Percentiles rank a stretch among this genome's conserved stretches.
Conservation (phyloP, 352 stramenopile genomes). For the Globisporangium solare region DNA sequence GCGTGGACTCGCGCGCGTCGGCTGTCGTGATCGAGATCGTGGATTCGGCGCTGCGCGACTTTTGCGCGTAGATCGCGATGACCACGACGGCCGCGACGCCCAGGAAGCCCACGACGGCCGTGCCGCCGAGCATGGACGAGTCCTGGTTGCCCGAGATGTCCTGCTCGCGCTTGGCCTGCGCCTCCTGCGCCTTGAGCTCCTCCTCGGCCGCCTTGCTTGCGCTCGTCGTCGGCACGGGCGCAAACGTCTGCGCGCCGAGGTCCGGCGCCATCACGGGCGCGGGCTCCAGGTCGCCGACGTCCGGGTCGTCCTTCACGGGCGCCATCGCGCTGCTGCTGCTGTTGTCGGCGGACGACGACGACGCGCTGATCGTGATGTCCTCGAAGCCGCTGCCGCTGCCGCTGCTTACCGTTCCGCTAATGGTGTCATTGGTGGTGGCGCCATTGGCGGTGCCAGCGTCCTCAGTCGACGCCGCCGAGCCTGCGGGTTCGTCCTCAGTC, state of each 20-base stretch:
- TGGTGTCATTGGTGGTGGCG: too few relatives aligned
- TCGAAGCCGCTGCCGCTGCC: conserved; percentile 5
- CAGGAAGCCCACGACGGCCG: conserved; percentile 13
- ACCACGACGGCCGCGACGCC: conserved; percentile 44
- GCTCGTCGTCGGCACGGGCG: conserved; percentile 14
- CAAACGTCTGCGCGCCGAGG: conserved; percentile 10
- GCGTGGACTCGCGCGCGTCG: conserved; percentile 36
- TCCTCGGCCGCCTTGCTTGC: conserved; percentile 16
- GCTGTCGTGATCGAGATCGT: conserved; percentile 32
- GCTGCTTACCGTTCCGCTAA: neutral
- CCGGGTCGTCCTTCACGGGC: conserved; percentile 19
- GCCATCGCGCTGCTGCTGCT: conserved; percentile 7
- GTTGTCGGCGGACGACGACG: conserved; percentile 3
- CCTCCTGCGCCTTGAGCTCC: conserved; percentile 33
- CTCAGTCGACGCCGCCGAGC: neutral
- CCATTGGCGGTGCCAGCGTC: conserved; percentile 1
- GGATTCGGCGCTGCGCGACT: conserved; percentile 21
- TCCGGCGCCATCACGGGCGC: conserved; percentile 11
- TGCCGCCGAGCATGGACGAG: conserved; percentile 11
- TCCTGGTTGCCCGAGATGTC: conserved; percentile 20
- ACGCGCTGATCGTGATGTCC: conserved; percentile 2
- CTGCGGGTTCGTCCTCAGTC: neutral
- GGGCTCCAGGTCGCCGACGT: conserved; percentile 28
- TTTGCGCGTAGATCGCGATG: conserved; percentile 49
- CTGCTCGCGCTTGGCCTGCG: conserved; percentile 37